Evolutionary conservation across 2,329 filamentous ascomycete species (phyloP), one percentile per base, ranked within the genome.

Genomic region (Tolypocladium ovalisporum): DNA sequence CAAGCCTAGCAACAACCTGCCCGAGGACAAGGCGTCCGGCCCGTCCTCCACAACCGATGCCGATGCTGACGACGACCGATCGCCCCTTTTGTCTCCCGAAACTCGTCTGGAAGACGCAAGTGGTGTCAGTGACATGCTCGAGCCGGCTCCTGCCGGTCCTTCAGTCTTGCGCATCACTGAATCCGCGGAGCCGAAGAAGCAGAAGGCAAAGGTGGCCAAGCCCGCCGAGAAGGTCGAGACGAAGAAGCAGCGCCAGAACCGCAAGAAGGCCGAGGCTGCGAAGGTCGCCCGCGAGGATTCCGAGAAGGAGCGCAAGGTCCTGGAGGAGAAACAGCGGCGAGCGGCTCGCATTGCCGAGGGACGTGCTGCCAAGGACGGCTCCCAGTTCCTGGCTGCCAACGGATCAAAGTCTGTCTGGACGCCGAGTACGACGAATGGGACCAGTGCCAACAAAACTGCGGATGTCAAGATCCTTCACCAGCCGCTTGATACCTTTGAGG

Each of bases 161-260:
- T 85, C 86, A 0, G 84, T 95, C 53, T 78, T 97, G 60, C 89
- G 89, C 60, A 78, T 97, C 62, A 94, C 88, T 56, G 85, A 86
- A 60, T 51, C 47, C 10, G 69, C 82, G 73, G 66, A 81, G 74
- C 69, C 84, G 79, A 74, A 80, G 68, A 82, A 86, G 74, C 77
- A 82, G 61, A 85, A 86, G 73, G 75, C 79, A 61, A 85, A 85
- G 74, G 77, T 81, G 65, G 74, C 78, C 63, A 83, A 86, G 75
- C 76, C 79, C 44, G 78, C 82, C 62, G 85, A 89, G 71, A 80
- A 82, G 54, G 82, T 81, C 22, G 89, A 96, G 78, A 88, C 87
- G 24, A 97, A 97, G 87, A 97, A 97, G 79, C 90, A 96, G 77
- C 86, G 91, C 59, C 92, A 97, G 77, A 94, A 96, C 76, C 84